Conservation (phyloP, 2,329 filamentous ascomycete genomes). For the Aureobasidium sp. region DNA sequence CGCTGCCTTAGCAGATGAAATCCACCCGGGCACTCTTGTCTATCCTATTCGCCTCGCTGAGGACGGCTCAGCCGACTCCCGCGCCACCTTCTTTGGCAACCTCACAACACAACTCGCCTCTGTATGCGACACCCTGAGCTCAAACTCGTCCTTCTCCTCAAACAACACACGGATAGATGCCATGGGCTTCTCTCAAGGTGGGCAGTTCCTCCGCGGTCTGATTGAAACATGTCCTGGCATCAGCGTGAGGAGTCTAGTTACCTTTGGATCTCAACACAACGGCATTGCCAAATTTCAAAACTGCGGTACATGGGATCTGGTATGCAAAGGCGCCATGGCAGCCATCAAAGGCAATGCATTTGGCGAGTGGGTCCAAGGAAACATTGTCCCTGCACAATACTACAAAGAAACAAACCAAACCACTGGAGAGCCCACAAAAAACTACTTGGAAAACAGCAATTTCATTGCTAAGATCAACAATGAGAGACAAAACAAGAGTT, state of each 20-base stretch:
- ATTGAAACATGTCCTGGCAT: slow-evolving; percentile 86
- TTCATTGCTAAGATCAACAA: slow-evolving; percentile 97
- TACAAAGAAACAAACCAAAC: slow-evolving; percentile 59
- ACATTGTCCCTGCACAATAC: slow-evolving; percentile 89
- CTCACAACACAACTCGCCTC: slow-evolving; percentile 65
- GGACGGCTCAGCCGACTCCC: slow-evolving; percentile 60
- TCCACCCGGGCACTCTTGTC: slow-evolving; percentile 75
- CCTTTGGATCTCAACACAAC: slow-evolving; percentile 86
- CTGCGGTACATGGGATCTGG: slow-evolving; percentile 63
- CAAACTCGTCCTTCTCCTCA: slow-evolving; percentile 59
- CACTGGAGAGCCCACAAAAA: slow-evolving; percentile 46
- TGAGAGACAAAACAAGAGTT: slow-evolving; percentile 68
- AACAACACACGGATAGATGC: slow-evolving; percentile 55
- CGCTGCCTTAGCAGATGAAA: slow-evolving; percentile 59
- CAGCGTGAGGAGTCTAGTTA: slow-evolving; percentile 69
- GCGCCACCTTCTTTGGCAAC: slow-evolving; percentile 85
- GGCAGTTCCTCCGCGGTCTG: slow-evolving; percentile 88
- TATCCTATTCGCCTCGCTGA: slow-evolving; percentile 68
- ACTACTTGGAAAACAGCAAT: slow-evolving; percentile 72
- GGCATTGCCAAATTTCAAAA: slow-evolving; percentile 76
- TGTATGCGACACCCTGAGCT: slow-evolving; percentile 69
- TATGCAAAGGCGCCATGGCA: slow-evolving; percentile 73
- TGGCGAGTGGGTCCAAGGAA: slow-evolving; percentile 65
- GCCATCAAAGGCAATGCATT: slow-evolving; percentile 75
- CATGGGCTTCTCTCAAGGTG: slow-evolving; percentile 90